Conservation (phyloP, 176 grass and related monocot species). For the Aegilops tauschii region DNA sequence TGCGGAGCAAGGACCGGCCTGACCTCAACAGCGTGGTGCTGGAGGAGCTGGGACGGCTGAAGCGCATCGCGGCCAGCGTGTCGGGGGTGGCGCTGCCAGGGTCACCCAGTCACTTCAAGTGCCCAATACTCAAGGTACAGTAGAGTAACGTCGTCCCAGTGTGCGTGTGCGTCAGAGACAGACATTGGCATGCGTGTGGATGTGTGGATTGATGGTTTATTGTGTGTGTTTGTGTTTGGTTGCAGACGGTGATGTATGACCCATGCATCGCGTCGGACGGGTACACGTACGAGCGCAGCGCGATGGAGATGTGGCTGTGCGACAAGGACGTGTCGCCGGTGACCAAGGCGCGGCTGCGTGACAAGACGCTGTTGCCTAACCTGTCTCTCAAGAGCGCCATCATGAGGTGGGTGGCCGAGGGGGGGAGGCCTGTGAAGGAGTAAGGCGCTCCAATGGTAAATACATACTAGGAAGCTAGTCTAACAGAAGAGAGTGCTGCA, state of each 20-base stretch:
- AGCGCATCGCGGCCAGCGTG: conserved; percentile 20
- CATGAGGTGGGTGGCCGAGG: conserved; percentile 25
- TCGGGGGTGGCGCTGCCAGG: not conserved
- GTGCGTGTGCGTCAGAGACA: not conserved
- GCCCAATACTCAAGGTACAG: conserved; percentile 71
- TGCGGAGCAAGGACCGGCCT: conserved; percentile 67
- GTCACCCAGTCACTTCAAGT: conserved; percentile 67
- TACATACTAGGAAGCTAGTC: not conserved
- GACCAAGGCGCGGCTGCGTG: conserved; percentile 27
- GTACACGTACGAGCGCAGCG: conserved; percentile 64
- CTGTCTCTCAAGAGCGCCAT: conserved; percentile 3
- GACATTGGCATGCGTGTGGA: not conserved
- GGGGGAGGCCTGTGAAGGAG: not conserved
- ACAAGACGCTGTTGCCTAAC: conserved; percentile 37
- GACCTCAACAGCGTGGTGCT: conserved; percentile 51
- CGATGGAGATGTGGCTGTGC: conserved; percentile 51
- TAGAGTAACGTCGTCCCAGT: not conserved
- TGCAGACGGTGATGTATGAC: conserved; percentile 67
- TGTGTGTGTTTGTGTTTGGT: not conserved
- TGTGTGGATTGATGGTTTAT: not conserved
- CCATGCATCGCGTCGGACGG: conserved; percentile 77
- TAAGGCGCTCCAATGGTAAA: not conserved
- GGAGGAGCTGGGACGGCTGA: conserved; percentile 52
- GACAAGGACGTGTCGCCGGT: conserved; percentile 35
- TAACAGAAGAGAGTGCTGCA: not conserved